These are phyloP conservation scores for Colletotrichum gigasporum DNA, from an alignment of 2,329 filamentous ascomycete species.

Conservation along the genomic window DNA sequence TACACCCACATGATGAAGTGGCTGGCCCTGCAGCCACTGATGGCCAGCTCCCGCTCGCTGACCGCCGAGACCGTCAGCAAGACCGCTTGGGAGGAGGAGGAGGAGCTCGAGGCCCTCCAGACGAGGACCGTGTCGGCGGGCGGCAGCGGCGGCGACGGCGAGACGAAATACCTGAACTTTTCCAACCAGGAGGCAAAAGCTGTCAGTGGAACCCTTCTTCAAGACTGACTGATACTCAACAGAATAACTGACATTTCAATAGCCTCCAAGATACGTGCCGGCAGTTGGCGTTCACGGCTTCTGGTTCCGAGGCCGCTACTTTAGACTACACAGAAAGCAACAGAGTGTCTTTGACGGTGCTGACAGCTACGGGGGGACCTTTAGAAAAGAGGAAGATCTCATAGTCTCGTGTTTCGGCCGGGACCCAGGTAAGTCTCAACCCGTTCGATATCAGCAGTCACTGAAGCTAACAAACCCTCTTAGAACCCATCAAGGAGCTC, in stretches of 20 bases:
- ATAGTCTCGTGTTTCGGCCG: constrained; percentile 65
- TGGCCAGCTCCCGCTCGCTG: constrained; percentile 60
- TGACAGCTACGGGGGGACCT: constrained; percentile 44
- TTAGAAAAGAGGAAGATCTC: constrained; percentile 62
- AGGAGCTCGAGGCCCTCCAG: constrained; percentile 51
- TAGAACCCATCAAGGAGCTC: constrained; percentile 64
- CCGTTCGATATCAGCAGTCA: neutral
- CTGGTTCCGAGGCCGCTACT: constrained; percentile 63
- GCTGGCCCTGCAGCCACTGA: constrained; percentile 61
- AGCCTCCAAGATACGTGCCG: constrained; percentile 63
- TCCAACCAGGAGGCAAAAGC: constrained; percentile 64
- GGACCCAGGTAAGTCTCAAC: constrained; percentile 38
- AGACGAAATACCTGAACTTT: constrained; percentile 63
- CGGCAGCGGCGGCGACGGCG: constrained; percentile 46
- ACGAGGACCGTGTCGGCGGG: constrained; percentile 45
- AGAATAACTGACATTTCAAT: neutral
- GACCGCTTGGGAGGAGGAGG: constrained; percentile 66
- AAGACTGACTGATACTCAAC: neutral
- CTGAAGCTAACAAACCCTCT: constrained; percentile 19
- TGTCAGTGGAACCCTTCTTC: constrained; percentile 40
- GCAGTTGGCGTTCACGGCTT: constrained; percentile 63
- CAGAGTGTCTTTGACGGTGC: constrained; percentile 51
- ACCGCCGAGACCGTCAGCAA: constrained; percentile 65
- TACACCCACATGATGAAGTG: constrained; percentile 68
- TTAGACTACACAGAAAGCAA: constrained; percentile 55